These are phyloP conservation scores for Verticillium alfalfae DNA, from an alignment of 2,329 filamentous ascomycete genomes.

Conservation along the genomic window DNA sequence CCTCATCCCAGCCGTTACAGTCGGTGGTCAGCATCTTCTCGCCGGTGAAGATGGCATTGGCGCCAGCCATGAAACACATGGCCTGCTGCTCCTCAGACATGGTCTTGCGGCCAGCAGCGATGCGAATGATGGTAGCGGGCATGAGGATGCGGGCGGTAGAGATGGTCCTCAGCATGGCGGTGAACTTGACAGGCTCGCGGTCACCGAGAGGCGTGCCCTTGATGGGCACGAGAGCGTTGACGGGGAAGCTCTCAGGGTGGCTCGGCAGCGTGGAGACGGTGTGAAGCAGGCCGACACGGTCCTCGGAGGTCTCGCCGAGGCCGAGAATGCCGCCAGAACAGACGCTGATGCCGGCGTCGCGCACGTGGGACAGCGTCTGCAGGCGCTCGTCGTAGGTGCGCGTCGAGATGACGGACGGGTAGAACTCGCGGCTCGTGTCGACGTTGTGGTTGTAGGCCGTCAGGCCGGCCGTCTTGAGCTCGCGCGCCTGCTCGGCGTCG, in stretches of 20 bases:
- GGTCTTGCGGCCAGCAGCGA: slow-evolving; percentile 78
- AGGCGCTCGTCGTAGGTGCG: slow-evolving; percentile 83
- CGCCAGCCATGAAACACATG: slow-evolving; percentile 83
- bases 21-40: slow-evolving; percentile 95
- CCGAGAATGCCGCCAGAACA: slow-evolving; percentile 88
- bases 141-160: slow-evolving; percentile 79
- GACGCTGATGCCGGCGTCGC: slow-evolving; percentile 82
- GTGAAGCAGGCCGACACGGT: slow-evolving; percentile 78
- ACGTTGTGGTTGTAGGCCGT: slow-evolving; percentile 95
- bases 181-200: slow-evolving; percentile 66
- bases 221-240: slow-evolving; percentile 87
- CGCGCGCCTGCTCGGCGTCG: slow-evolving; percentile 70
- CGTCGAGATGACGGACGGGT: slow-evolving; percentile 80
- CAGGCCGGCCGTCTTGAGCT: slow-evolving; percentile 76
- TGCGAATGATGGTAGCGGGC: slow-evolving; percentile 78
- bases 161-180: slow-evolving; percentile 74
- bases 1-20: slow-evolving; percentile 87
- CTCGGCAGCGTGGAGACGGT: slow-evolving; percentile 74
- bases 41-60: slow-evolving; percentile 91
- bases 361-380: slow-evolving; percentile 71
- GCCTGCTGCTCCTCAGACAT: slow-evolving; percentile 87
- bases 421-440: slow-evolving; percentile 85
- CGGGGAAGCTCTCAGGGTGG: slow-evolving; percentile 86
- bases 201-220: slow-evolving; percentile 83
- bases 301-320: slow-evolving; percentile 70